phyloP scores from a whole-genome alignment of 345 rosid genomes.

The Acer yangbiense region DNA sequence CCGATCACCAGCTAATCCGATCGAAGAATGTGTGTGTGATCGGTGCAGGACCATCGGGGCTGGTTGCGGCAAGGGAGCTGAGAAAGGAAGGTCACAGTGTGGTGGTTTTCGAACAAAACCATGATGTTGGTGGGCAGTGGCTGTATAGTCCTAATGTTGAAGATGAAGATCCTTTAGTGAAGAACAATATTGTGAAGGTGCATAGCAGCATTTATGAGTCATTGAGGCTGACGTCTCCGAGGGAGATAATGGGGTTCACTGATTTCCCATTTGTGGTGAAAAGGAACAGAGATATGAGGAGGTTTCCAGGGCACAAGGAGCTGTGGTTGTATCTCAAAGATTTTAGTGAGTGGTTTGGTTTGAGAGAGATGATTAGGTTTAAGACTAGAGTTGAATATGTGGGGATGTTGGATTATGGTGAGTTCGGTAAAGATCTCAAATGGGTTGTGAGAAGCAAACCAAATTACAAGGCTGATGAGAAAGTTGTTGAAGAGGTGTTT shows the following conservation, averaged over 20 bases:
- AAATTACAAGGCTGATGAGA: slow-evolving; percentile 24
- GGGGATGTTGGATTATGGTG: slow-evolving; percentile 56
- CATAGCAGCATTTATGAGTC: slow-evolving; percentile 93
- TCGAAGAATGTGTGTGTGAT: slow-evolving; percentile 74
- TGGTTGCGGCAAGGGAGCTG: slow-evolving; percentile 85
- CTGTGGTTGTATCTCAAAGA: slow-evolving; percentile 78
- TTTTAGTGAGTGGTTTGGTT: slow-evolving; percentile 65
- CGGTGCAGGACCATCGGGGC: slow-evolving; percentile 96
- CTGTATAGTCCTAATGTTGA: slow-evolving; percentile 62
- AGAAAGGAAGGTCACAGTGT: slow-evolving; percentile 78
- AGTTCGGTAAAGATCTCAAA: slow-evolving; percentile 44
- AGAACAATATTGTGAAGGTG: slow-evolving; percentile 42
- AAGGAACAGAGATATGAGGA: slow-evolving; percentile 75
- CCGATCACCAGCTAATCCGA: slow-evolving; percentile 19
- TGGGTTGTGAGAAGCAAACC: slow-evolving; percentile 76
- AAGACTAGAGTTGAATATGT: slow-evolving; percentile 80
- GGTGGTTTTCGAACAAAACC: slow-evolving; percentile 81
- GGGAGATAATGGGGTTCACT: slow-evolving; percentile 89
- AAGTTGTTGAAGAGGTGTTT: slow-evolving; percentile 65
- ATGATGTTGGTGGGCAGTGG: slow-evolving; percentile 95
- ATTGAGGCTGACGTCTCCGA: slow-evolving; percentile 66
- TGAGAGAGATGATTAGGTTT: slow-evolving; percentile 75
- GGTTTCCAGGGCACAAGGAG: slow-evolving; percentile 87
- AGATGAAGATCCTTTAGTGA: slow-evolving; percentile 59
- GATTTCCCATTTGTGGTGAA: slow-evolving; percentile 83